Conservation (phyloP, 805 yeast genomes). For the Yamadazyma laniorum region DNA sequence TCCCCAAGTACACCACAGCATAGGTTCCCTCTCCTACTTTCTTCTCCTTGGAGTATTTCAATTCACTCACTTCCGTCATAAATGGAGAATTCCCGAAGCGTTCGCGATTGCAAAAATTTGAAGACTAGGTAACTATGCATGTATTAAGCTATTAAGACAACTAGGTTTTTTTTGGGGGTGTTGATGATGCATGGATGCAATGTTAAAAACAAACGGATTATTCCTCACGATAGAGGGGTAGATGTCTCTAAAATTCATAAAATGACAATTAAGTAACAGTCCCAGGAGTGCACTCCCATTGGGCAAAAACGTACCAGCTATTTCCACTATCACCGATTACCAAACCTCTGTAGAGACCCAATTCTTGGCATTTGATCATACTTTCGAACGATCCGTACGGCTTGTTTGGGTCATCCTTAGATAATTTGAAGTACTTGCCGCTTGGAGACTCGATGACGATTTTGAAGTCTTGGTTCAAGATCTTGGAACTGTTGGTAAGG, state of each 20-base stretch:
- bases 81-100: background rate
- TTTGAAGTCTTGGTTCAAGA: conserved; percentile 46
- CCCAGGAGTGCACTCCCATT: conserved; percentile 66
- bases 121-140: background rate
- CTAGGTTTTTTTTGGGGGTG: background rate
- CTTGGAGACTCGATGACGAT: conserved; percentile 81
- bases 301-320: conserved; percentile 87
- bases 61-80: conserved; percentile 11
- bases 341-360: conserved; percentile 81
- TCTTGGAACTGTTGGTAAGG: conserved; percentile 34
- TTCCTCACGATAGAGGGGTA: background rate
- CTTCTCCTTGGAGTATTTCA: conserved; percentile 52
- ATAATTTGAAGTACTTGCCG: conserved; percentile 67
- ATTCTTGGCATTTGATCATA: conserved; percentile 61
- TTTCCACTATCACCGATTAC: conserved; percentile 73
- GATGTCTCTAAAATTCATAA: too few relatives aligned
- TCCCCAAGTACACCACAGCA: conserved; percentile 92
- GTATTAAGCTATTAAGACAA: conserved; percentile 6
- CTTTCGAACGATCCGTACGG: conserved; percentile 59
- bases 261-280: conserved; percentile 8
- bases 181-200: conserved; percentile 1
- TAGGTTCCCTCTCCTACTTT: conserved; percentile 99
- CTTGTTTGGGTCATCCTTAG: conserved; percentile 44
- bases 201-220: background rate
- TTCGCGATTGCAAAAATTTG: conserved; percentile 2